Conservation (phyloP, 495 filamentous ascomycete genomes). For the Talaromyces borbonicus region DNA sequence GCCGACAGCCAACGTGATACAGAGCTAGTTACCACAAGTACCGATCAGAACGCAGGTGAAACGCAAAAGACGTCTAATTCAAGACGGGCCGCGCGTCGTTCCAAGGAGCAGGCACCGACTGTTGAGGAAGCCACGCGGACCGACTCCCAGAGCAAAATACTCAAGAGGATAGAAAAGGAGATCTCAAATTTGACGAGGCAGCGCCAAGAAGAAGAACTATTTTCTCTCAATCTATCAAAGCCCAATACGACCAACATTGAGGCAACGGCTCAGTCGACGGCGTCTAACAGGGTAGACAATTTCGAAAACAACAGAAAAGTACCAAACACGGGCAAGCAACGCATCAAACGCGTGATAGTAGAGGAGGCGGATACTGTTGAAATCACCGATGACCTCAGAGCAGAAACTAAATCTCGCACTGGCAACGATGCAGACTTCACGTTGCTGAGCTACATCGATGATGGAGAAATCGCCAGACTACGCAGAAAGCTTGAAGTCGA, state of each 20-base stretch:
- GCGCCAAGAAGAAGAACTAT: slow-evolving; percentile 37
- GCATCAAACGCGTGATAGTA: slow-evolving; percentile 34
- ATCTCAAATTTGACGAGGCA: slow-evolving; percentile 33
- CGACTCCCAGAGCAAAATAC: slow-evolving; percentile 20
- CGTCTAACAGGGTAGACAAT: slow-evolving; percentile 6
- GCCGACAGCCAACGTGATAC: slow-evolving; percentile 5
- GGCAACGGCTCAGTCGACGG: slow-evolving; percentile 14
- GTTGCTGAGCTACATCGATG: slow-evolving; percentile 38
- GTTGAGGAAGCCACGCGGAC: slow-evolving; percentile 17
- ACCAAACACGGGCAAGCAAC: slow-evolving; percentile 34
- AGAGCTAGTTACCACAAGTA: slow-evolving; percentile 5
- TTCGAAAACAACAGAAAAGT: slow-evolving; percentile 17
- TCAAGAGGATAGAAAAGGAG: slow-evolving; percentile 33
- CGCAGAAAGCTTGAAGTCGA: slow-evolving; percentile 42
- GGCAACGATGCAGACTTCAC: slow-evolving; percentile 28
- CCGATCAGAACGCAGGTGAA: slow-evolving; percentile 22
- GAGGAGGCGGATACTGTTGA: slow-evolving; percentile 23
- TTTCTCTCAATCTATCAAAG: slow-evolving; percentile 29
- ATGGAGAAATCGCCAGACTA: slow-evolving; percentile 36
- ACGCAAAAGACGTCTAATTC: slow-evolving; percentile 25
- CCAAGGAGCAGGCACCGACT: slow-evolving; percentile 18
- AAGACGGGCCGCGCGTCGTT: slow-evolving; percentile 28
- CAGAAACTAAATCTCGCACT: slow-evolving; percentile 24
- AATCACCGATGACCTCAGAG: slow-evolving; percentile 19
- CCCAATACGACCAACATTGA: slow-evolving; percentile 16